Percentiles rank a stretch among this genome's conserved stretches.
phyloP scores from a whole-genome alignment of 2,329 filamentous ascomycete species.

The Hymenoscyphus fraxineus region DNA sequence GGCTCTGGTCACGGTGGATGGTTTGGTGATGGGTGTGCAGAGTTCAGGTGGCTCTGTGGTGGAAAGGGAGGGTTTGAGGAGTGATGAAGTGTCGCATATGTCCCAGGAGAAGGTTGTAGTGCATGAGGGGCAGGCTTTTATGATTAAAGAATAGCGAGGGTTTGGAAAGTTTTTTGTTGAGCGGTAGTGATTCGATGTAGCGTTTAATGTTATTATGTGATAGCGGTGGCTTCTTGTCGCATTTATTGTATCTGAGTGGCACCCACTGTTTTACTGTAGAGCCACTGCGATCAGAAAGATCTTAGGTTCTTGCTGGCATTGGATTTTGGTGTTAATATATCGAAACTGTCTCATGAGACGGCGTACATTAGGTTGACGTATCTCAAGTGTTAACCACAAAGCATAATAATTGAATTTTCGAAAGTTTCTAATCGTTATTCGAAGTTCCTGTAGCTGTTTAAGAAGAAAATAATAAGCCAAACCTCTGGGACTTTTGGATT shows the following conservation, averaged over 20 bases:
- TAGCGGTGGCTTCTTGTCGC: neutral
- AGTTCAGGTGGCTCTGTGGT: neutral
- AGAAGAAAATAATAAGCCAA: too few relatives aligned
- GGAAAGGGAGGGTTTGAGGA: neutral
- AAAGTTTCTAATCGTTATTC: too few relatives aligned
- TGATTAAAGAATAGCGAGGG: neutral
- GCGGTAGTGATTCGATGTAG: neutral
- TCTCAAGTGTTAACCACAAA: too few relatives aligned
- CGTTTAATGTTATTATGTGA: neutral
- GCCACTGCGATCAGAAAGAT: too few relatives aligned
- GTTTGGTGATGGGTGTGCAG: slow-evolving; percentile 2
- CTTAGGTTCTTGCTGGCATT: too few relatives aligned
- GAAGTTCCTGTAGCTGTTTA: too few relatives aligned
- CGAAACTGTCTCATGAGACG: too few relatives aligned
- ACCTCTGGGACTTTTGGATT: too few relatives aligned
- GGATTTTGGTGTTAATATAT: too few relatives aligned
- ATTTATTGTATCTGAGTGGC: neutral
- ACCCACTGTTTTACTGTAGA: too few relatives aligned
- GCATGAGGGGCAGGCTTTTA: neutral
- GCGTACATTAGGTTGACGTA: too few relatives aligned
- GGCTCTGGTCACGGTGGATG: neutral
- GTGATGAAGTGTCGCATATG: neutral
- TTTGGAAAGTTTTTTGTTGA: neutral
- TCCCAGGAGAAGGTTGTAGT: neutral
- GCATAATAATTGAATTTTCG: too few relatives aligned